phyloP scores from a whole-genome alignment of 2,329 filamentous ascomycete species.

The Aspergillus vadensis region DNA sequence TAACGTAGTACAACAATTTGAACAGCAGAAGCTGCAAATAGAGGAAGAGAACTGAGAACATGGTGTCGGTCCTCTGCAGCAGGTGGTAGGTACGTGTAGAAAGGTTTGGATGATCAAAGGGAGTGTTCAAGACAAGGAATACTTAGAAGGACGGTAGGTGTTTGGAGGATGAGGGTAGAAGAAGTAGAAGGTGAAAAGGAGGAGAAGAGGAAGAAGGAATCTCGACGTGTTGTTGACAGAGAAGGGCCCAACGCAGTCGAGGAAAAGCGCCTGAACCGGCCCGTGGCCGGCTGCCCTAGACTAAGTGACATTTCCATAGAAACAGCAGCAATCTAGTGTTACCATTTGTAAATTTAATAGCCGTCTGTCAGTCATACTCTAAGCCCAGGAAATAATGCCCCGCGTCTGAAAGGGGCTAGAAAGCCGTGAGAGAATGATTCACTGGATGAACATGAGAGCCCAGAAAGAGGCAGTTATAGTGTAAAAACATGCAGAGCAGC shows the following conservation, averaged over 20 bases:
- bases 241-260: neutral
- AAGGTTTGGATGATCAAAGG: neutral
- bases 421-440: too few species aligned
- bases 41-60: conserved; percentile 17
- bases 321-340: neutral
- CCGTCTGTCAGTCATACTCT: neutral
- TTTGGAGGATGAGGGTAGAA: neutral
- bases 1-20: conserved; percentile 26
- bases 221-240: conserved; percentile 2
- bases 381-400: neutral
- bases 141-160: neutral
- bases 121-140: neutral
- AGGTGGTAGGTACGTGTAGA: neutral
- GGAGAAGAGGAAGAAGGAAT: neutral
- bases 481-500: too few species aligned
- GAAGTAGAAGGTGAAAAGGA: neutral
- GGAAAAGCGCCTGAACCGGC: conserved; percentile 15
- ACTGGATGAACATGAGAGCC: too few species aligned
- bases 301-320: neutral
- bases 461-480: too few species aligned
- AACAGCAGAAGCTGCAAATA: conserved; percentile 27
- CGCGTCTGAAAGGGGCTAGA: too few species aligned
- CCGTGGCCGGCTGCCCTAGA: conserved; percentile 23
- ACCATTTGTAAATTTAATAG: neutral
- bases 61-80: neutral